Conservation (phyloP, 169 alveolate species). For the Plasmodium cynomolgi region DNA sequence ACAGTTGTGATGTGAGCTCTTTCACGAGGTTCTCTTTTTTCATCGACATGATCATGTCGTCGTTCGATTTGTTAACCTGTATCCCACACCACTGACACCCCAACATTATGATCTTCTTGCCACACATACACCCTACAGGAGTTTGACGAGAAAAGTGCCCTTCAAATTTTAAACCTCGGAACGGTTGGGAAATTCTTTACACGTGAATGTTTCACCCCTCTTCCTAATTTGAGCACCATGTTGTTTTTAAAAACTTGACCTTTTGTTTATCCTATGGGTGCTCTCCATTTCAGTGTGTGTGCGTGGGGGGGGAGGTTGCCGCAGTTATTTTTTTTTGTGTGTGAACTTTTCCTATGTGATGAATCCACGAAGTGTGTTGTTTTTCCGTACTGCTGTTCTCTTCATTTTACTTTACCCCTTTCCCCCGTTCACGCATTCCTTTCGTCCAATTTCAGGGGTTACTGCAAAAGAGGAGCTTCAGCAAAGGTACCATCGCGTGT, state of each 20-base stretch:
- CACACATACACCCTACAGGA: constrained; percentile 5
- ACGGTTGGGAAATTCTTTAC: constrained; percentile 18
- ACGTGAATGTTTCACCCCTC: background rate
- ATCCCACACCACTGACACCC: background rate
- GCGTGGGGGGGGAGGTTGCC: background rate
- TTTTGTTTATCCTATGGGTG: background rate
- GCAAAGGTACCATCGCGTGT: background rate
- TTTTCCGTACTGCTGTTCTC: background rate
- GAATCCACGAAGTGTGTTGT: background rate
- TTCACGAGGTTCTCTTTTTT: background rate
- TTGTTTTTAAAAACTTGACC: background rate
- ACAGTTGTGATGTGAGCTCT: background rate
- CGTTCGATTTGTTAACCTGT: background rate
- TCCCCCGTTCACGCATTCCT: background rate
- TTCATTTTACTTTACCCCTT: background rate
- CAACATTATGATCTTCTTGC: background rate
- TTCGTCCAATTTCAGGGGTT: background rate
- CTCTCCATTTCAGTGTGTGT: background rate
- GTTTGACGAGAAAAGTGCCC: constrained; percentile 33
- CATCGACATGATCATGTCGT: background rate
- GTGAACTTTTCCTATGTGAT: background rate
- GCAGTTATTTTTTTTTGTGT: background rate
- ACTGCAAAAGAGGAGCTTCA: background rate
- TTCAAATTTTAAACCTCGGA: constrained; percentile 38
- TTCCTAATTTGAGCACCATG: background rate